phyloP scores from a whole-genome alignment of 1,139 yeast genomes.

The Sugiyamaella japonica region DNA sequence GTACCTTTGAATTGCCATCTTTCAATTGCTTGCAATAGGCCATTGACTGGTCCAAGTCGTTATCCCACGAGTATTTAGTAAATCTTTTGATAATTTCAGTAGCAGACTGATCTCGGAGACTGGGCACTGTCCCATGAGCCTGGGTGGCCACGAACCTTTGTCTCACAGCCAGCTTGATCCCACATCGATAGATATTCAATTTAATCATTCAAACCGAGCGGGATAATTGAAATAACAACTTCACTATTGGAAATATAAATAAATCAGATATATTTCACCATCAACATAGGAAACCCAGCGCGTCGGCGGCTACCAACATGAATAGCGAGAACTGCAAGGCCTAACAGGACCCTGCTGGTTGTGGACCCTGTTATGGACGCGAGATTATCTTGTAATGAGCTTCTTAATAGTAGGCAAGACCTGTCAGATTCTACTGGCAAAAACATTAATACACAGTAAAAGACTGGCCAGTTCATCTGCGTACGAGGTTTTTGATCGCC shows the following conservation, averaged over 20 bases:
- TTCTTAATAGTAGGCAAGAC: neutral
- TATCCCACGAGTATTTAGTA: neutral
- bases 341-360: neutral
- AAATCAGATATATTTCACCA: no score
- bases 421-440: neutral
- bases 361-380: no score
- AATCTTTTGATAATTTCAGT: neutral
- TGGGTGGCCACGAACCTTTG: neutral
- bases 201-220: neutral
- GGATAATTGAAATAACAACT: no score
- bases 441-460: neutral
- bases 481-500: conserved; percentile 64
- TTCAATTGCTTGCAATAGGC: conserved; percentile 1
- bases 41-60: neutral
- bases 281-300: neutral
- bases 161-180: neutral
- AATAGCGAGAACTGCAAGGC: neutral
- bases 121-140: neutral
- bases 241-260: neutral
- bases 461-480: conserved; percentile 21
- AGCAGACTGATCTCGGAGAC: neutral
- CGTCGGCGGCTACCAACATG: conserved; percentile 9
- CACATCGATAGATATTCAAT: conserved; percentile 1
- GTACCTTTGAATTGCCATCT: neutral
- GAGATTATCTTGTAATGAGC: neutral